Base-by-base conservation (phyloP, 1,284 basidiomycete genomes). In the Boletellus deceptivus region DNA sequence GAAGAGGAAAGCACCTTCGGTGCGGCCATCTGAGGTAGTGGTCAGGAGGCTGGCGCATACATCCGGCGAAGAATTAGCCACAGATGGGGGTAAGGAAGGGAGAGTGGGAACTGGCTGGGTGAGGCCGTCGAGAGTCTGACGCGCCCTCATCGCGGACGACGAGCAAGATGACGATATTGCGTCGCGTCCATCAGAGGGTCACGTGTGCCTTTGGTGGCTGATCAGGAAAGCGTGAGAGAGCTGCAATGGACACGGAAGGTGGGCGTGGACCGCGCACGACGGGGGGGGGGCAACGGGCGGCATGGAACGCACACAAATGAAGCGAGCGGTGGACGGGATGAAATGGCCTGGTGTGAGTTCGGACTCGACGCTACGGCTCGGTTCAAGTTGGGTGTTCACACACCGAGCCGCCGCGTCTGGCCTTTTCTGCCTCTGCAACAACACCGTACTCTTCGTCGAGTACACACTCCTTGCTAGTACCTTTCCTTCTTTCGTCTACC, bases 41-140 rank as follows among this genome's bases (percentile, higher is more conserved):
- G 86, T 86, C 22, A 83, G 68, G 8, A 89, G 70, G 60, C 84
- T 87, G 14, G 87, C 86, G 74, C 86, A 89, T 78, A 84, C 69
- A 72, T 74, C 64, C 44, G 55, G 49, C 3, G 60, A 63, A 2
- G 53, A 39, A 8, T 41, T 41, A 0, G 48, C 37, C 3, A 22
- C 1, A 24, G 57, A 51, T 0, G 39, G 44, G 25, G 68, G 45
- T 33, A 43, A 29, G 4, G 64, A 48, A 4, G 61, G 67, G 8
- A 41, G 53, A 9, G 65, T 70, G 0, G 66, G 55, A 3, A 67
- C 55, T 34, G 67, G 69, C 43, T 67, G 65, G 5, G 65, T 67
- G 47, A 53, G 57, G 17, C 13, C 35, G 20, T 65, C 66, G 37
- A 55, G 42, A 9, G 50, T 48, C 14, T 60, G 54, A 33, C 39